A percentile compares a stretch with the other conserved stretches of the same genome.
Evolutionary conservation across 306 rosid species (phyloP).

Genomic region (Cucumis cinereus): DNA sequence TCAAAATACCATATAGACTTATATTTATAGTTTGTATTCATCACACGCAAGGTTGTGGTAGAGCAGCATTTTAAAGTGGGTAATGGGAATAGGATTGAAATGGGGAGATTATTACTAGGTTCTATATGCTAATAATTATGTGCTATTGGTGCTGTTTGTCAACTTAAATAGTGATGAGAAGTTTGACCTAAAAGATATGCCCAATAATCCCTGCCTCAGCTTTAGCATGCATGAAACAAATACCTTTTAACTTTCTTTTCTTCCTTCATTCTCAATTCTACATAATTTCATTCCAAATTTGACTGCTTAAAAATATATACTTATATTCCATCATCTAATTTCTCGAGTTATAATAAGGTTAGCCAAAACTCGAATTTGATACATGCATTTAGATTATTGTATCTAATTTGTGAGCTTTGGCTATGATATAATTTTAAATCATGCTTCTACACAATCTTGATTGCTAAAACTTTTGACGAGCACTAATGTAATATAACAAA

Average conservation of each 20-base stretch:
- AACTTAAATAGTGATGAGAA: slow-evolving; percentile 1
- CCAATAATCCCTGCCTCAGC: slow-evolving; percentile 1
- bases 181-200: background rate
- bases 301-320: background rate
- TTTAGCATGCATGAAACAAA: slow-evolving; percentile 2
- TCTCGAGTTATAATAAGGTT: too few species aligned
- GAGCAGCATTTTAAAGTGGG: too few species aligned
- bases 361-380: too few species aligned
- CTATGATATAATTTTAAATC: background rate
- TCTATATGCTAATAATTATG: background rate
- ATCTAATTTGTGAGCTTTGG: background rate
- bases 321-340: background rate
- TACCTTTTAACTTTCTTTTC: background rate
- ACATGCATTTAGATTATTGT: background rate
- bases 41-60: too few species aligned
- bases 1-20: too few species aligned
- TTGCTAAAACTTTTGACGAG: background rate
- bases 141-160: slow-evolving; percentile 2
- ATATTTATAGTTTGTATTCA: too few species aligned
- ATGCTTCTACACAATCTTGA: background rate
- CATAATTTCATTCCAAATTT: background rate
- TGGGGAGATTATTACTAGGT: background rate
- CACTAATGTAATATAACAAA: too few species aligned
- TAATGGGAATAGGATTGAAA: background rate
- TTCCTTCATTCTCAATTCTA: background rate